Percentiles rank a stretch among this genome's conserved stretches.
Evolutionary conservation across 306 rosid genomes (phyloP).

Genomic region (Myrica gale): DNA sequence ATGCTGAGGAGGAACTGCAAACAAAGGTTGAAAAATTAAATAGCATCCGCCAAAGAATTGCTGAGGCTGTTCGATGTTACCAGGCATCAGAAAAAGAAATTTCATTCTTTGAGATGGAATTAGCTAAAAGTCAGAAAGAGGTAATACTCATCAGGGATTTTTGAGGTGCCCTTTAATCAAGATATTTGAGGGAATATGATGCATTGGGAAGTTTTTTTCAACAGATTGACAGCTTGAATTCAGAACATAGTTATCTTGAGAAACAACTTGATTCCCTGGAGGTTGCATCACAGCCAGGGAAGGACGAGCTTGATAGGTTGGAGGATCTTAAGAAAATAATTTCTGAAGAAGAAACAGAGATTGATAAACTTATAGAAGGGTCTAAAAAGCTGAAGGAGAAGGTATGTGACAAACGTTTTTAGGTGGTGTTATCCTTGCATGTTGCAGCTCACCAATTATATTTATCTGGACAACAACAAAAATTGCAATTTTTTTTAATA

Average conservation of each 20-base stretch:
- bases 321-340: slow-evolving; percentile 61
- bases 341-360: slow-evolving; percentile 65
- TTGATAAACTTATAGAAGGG: slow-evolving; percentile 58
- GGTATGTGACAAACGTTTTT: slow-evolving; percentile 43
- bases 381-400: slow-evolving; percentile 81
- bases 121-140: slow-evolving; percentile 85
- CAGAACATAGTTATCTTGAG: slow-evolving; percentile 73
- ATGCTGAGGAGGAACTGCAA: slow-evolving; percentile 71
- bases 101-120: slow-evolving; percentile 71
- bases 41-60: slow-evolving; percentile 56
- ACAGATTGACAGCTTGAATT: slow-evolving; percentile 78
- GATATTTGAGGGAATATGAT: slow-evolving; percentile 8
- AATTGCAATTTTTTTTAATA: too few relatives aligned
- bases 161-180: slow-evolving; percentile 6
- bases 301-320: slow-evolving; percentile 70
- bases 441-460: slow-evolving; percentile 6
- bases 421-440: slow-evolving; percentile 14
- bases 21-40: slow-evolving; percentile 48
- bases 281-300: slow-evolving; percentile 68
- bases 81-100: slow-evolving; percentile 68
- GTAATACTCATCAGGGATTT: slow-evolving; percentile 39
- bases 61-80: slow-evolving; percentile 53
- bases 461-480: background rate
- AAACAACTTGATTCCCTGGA: slow-evolving; percentile 77
- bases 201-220: slow-evolving; percentile 15